phyloP scores from a whole-genome alignment of 2,329 filamentous ascomycete species.

The Fusarium succisae region DNA sequence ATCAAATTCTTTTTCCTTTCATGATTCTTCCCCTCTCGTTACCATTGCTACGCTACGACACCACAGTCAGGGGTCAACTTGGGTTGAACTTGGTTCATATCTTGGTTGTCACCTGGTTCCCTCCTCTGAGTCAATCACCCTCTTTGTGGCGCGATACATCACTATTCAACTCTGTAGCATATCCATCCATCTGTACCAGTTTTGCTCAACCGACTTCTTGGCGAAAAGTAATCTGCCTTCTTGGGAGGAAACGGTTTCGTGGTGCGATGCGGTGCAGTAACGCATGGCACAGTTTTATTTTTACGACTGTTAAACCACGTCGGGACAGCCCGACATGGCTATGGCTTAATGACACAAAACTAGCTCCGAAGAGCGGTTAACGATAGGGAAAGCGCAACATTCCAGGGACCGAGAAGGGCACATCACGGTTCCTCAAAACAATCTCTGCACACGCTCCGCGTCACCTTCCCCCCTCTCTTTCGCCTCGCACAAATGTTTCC shows the following conservation, averaged over 20 bases:
- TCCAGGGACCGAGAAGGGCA: slow-evolving; percentile 41
- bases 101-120: slow-evolving; percentile 21
- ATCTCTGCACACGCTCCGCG: slow-evolving; percentile 42
- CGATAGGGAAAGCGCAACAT: slow-evolving; percentile 32
- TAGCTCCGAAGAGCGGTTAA: slow-evolving; percentile 32
- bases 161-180: slow-evolving; percentile 26
- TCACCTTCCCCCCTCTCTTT: slow-evolving; percentile 37
- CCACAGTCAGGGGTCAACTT: slow-evolving; percentile 15
- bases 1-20: slow-evolving; percentile 39
- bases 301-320: slow-evolving; percentile 36
- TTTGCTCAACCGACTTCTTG: slow-evolving; percentile 24
- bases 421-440: slow-evolving; percentile 42
- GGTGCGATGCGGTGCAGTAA: slow-evolving; percentile 21
- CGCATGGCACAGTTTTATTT: slow-evolving; percentile 30
- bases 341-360: slow-evolving; percentile 41
- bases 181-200: slow-evolving; percentile 37
- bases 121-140: slow-evolving; percentile 24
- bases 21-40: slow-evolving; percentile 39
- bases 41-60: slow-evolving; percentile 19
- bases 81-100: slow-evolving; percentile 7
- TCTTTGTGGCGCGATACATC: slow-evolving; percentile 37
- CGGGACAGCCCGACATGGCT: slow-evolving; percentile 33
- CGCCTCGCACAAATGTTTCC: slow-evolving; percentile 37
- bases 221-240: slow-evolving; percentile 30
- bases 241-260: slow-evolving; percentile 23